phyloP scores from a whole-genome alignment of 192 early-diverging fungal species.

The Coemansia sp. region DNA sequence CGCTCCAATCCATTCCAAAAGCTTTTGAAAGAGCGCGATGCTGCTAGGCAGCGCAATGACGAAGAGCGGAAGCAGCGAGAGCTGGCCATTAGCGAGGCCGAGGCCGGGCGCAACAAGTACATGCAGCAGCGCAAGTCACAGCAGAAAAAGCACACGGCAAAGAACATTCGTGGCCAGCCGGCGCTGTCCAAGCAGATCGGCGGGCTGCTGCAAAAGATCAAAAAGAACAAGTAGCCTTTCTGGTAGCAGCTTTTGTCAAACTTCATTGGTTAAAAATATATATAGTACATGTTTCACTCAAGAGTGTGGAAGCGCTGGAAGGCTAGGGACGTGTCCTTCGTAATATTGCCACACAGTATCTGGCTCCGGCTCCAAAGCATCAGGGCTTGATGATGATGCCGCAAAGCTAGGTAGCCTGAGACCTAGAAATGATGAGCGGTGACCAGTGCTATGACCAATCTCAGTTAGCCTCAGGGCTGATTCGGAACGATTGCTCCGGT shows the following conservation, averaged over 20 bases:
- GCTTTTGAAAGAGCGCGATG: conserved; percentile 27
- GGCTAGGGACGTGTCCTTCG: not conserved
- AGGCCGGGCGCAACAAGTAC: conserved; percentile 18
- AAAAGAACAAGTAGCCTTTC: conserved; percentile 8
- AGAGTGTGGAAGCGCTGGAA: not conserved
- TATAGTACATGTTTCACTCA: not conserved
- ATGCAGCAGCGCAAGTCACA: conserved; percentile 33
- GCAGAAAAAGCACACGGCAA: conserved; percentile 29
- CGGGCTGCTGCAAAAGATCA: conserved; percentile 31
- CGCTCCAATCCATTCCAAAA: conserved; percentile 41
- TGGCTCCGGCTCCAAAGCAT: not conserved
- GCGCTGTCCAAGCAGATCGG: conserved; percentile 38
- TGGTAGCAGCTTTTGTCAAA: too few relatives aligned
- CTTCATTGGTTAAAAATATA: too few relatives aligned
- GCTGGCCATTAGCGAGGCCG: conserved; percentile 16
- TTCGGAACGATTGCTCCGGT: not conserved
- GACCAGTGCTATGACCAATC: not conserved
- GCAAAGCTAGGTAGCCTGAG: not conserved
- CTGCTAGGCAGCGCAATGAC: conserved; percentile 8
- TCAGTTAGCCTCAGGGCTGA: not conserved
- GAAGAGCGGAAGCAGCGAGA: conserved; percentile 22
- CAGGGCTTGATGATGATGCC: not conserved
- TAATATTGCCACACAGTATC: conserved; percentile 3
- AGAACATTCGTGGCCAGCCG: conserved; percentile 42
- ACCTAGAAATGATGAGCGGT: not conserved